Evolutionary conservation across 2,329 filamentous ascomycete species (phyloP).

Genomic region (Alternaria tenuissima): DNA sequence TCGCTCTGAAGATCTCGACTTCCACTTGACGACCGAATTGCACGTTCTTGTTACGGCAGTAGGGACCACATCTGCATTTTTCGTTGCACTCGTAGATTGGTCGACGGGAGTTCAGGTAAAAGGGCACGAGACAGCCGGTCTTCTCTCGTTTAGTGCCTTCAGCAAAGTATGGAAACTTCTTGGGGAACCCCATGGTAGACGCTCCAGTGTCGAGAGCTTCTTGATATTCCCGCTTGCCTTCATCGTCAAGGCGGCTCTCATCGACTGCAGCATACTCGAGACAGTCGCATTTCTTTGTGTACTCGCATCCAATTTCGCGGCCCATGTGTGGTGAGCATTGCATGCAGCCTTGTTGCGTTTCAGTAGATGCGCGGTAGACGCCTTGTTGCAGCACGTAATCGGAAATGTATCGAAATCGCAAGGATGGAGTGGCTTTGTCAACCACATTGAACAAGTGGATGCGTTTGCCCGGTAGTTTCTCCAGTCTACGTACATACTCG

Average conservation of each 20-base stretch:
- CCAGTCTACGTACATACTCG: conserved; percentile 47
- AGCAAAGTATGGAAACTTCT: conserved; percentile 69
- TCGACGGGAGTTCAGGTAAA: conserved; percentile 54
- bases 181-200: conserved; percentile 52
- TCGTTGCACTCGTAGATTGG: conserved; percentile 83
- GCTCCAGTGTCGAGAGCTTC: conserved; percentile 25
- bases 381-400: conserved; percentile 65
- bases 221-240: conserved; percentile 33
- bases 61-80: conserved; percentile 69
- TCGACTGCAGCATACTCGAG: conserved; percentile 68
- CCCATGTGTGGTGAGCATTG: conserved; percentile 67
- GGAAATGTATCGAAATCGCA: conserved; percentile 74
- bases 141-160: conserved; percentile 39
- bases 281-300: conserved; percentile 69
- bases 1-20: conserved; percentile 79
- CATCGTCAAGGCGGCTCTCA: conserved; percentile 44
- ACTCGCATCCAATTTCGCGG: conserved; percentile 66
- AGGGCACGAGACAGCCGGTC: conserved; percentile 46
- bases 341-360: conserved; percentile 72
- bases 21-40: conserved; percentile 75
- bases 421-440: conserved; percentile 64
- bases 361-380: conserved; percentile 66
- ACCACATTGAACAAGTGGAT: conserved; percentile 71
- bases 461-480: conserved; percentile 34
- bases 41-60: conserved; percentile 79